Base-by-base conservation (phyloP, 306 rosid genomes). In the Cotoneaster glaucophyllus region DNA sequence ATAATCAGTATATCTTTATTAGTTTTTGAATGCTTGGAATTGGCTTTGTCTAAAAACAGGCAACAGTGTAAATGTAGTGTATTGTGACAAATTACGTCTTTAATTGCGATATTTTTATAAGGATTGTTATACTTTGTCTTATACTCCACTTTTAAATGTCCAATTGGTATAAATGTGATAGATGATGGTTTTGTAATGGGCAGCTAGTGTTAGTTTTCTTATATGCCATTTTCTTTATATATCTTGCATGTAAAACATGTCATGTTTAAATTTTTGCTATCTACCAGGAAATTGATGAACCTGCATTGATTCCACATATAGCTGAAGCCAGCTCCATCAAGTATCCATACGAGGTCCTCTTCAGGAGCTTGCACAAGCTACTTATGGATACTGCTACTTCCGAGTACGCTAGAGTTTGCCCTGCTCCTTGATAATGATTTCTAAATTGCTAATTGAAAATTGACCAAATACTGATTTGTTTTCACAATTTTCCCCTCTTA, bases 361-460 rank as follows among this genome's bases (percentile, higher is more conserved):
- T 93, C 78, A 86, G 96, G 89, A 93, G 96, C 87, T 87, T 93
- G 82, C 98, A 93, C 82, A 93, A 90, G 84, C 91, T 93, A 85
- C 91, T 90, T 70, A 90, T 90, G 91, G 96, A 90, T 75, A 89
- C 98, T 69, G 96, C 96, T 79, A 87, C 98, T 79, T 93, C 98
- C 32, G 95, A 90, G 98, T 93, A 93, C 8, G 3, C n/a, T 76
- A 75, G 74, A 65, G 70, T 84, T 86, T 79, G 25, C 84, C 63
- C 70, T 72, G 67, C 79, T 63, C 65, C 61, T 69, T 75, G 32
- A 79, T 80, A 45, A 52, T 76, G 44, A 45, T 61, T 43, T 74
- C 67, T 57, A 52, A 39, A 17, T 31, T 78, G 74, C 61, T 74
- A 71, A 71, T 59, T 61, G 25, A 68, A 39, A 73, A 9, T 50